Conservation (phyloP, 2,329 filamentous ascomycete species). For the Calonectria pauciramosa region DNA sequence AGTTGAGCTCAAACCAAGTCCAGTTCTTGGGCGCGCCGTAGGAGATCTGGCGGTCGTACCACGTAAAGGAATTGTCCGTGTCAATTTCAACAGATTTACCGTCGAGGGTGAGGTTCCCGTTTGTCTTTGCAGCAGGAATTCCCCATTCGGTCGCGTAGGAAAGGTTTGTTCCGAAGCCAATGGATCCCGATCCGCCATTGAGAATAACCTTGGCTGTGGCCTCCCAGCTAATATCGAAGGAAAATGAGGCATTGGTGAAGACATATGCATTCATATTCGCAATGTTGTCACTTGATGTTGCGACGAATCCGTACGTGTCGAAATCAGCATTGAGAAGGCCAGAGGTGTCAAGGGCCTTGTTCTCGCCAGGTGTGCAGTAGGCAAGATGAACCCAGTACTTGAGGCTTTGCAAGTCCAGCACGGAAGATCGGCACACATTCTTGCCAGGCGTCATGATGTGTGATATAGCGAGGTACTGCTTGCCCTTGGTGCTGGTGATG, state of each 20-base stretch:
- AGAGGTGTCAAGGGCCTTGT: not conserved
- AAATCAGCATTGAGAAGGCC: not conserved
- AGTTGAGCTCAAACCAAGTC: conserved; percentile 20
- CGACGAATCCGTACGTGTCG: not conserved
- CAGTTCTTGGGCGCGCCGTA: conserved; percentile 6
- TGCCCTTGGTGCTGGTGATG: not conserved
- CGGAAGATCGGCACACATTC: not conserved
- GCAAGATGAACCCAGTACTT: conserved; percentile 10
- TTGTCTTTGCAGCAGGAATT: not conserved
- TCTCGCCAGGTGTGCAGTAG: not conserved
- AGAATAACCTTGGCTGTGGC: not conserved
- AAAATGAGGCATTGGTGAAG: not conserved
- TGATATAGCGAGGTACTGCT: conserved; percentile 13
- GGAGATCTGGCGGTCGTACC: conserved; percentile 18
- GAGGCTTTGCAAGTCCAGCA: not conserved
- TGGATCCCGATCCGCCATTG: not conserved
- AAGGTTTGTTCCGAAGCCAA: not conserved
- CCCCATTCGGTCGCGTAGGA: conserved; percentile 18
- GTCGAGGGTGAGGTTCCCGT: not conserved
- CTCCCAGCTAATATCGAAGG: conserved; percentile 8
- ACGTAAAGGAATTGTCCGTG: conserved; percentile 3
- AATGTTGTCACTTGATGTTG: conserved; percentile 3
- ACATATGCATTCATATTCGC: not conserved
- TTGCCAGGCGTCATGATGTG: not conserved
- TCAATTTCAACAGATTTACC: not conserved